Base-by-base conservation (phyloP, 1,284 basidiomycete species). In the Rugosomyces carneus region DNA sequence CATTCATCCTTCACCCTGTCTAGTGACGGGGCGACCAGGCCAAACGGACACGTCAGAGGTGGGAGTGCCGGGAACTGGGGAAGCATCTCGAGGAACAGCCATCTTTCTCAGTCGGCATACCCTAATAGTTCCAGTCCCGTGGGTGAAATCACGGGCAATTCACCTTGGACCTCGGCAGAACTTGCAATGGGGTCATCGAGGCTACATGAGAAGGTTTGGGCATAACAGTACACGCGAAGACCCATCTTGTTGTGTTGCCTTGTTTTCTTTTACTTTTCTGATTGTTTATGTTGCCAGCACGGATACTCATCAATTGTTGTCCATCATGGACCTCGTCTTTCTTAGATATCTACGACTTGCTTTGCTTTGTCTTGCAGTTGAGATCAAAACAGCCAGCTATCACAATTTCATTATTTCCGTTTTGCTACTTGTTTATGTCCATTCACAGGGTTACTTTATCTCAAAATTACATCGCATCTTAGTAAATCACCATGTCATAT, bases 41-140 rank as follows among this genome's bases (percentile, higher is more conserved):
- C 69, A 24, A 75, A 71, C 50, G 81, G 81, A 4, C 84, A 89
- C 57, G 76, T 78, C 48, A 80, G 84, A 50, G 78, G 83, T 31
- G 84, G 85, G 41, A 88, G 84, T 61, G 80, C 81, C 23, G 84
- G 84, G 26, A 88, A 86, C 60, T 88, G 85, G 85, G 80, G 70
- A 37, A 75, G 65, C 55, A 70, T 84, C 53, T 62, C 78, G 16
- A 75, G 80, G 40, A 72, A 65, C 57, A 75, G 65, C 57, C 73
- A 75, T 58, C 69, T 79, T 48, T 62, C 73, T 55, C 63, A 66
- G 23, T 66, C 73, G 19, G 71, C 80, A 11, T 83, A 78, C 53
- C 70, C 77, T 13, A 72, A 77, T 47, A 72, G 76, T 27, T 69
- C 79, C 7, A 75, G 71, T 53, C 76, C 78, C 1, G 75, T 71